phyloP scores from a whole-genome alignment of 2,329 filamentous ascomycete genomes.

The Paecilomyces sp. region DNA sequence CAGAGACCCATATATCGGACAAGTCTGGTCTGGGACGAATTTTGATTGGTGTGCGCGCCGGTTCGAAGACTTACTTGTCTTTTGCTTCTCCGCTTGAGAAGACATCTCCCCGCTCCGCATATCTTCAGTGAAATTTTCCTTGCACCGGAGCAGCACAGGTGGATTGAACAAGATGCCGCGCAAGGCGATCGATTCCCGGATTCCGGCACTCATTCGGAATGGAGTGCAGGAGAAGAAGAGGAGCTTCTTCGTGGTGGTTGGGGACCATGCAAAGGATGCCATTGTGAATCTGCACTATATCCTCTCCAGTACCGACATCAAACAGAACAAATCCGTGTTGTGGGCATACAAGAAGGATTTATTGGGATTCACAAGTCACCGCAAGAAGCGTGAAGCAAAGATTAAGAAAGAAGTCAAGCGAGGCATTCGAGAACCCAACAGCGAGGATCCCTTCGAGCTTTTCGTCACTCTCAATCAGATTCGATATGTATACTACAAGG shows the following conservation, averaged over 20 bases:
- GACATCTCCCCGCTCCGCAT: conserved; percentile 3
- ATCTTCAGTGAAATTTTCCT: conserved; percentile 5
- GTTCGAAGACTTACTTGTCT: background rate
- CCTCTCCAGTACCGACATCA: conserved; percentile 80
- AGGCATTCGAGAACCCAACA: conserved; percentile 84
- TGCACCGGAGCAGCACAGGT: background rate
- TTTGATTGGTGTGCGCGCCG: background rate
- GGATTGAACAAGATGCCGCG: conserved; percentile 28
- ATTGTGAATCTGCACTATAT: conserved; percentile 95
- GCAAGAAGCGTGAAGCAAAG: conserved; percentile 96
- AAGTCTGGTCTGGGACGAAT: background rate
- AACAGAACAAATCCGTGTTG: conserved; percentile 90
- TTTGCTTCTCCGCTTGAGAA: background rate
- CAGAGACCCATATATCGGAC: background rate
- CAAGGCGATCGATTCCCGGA: conserved; percentile 71
- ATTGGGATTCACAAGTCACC: conserved; percentile 87
- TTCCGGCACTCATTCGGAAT: conserved; percentile 86
- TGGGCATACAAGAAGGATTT: conserved; percentile 99
- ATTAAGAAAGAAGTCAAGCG: conserved; percentile 98
- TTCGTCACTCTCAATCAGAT: conserved; percentile 96
- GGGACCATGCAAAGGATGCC: conserved; percentile 89
- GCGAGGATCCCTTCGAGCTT: conserved; percentile 91
- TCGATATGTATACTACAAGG: conserved; percentile 98
- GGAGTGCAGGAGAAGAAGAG: conserved; percentile 90
- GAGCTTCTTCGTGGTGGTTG: conserved; percentile 95